A percentile compares a stretch with the other conserved stretches of the same genome.
Conservation (phyloP, 371 early-diverging fungal species). For the Haplosporangium sp. region DNA sequence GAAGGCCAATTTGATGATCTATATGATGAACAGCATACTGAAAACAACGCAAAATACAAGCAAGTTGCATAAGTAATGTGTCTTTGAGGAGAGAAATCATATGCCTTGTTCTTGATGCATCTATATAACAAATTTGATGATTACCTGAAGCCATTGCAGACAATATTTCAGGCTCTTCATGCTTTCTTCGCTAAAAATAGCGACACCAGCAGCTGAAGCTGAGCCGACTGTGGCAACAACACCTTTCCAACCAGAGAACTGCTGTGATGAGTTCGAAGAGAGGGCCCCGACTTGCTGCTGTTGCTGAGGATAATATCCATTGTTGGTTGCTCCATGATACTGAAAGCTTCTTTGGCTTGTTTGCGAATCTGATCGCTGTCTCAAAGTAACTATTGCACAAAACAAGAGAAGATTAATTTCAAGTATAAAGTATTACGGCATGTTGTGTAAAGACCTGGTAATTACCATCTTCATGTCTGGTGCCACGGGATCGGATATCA, state of each 20-base stretch:
- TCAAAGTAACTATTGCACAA: conserved; percentile 24
- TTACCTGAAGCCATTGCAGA: conserved; percentile 76
- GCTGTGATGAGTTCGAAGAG: conserved; percentile 25
- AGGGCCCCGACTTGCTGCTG: conserved; percentile 33
- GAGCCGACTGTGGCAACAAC: conserved; percentile 79
- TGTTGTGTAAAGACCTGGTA: neutral
- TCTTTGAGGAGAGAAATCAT: too few species aligned
- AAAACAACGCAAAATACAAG: neutral
- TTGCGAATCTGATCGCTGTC: conserved; percentile 50
- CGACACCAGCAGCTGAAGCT: conserved; percentile 79
- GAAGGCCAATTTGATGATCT: conserved; percentile 79
- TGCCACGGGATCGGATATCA: conserved; percentile 39
- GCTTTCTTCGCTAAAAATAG: conserved; percentile 83
- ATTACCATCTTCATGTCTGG: conserved; percentile 49
- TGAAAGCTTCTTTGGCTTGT: conserved; percentile 47
- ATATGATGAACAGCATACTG: conserved; percentile 88
- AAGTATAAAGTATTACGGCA: neutral
- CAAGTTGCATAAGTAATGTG: too few species aligned
- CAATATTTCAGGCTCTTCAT: conserved; percentile 84
- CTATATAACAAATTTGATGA: neutral
- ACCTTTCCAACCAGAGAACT: conserved; percentile 74
- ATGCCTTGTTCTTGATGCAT: too few species aligned
- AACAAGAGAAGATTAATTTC: too few species aligned
- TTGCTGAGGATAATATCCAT: conserved; percentile 49
- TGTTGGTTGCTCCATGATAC: conserved; percentile 16